Evolutionary conservation across 345 rosid genomes (phyloP).

Genomic region (Pistacia atlantica): DNA sequence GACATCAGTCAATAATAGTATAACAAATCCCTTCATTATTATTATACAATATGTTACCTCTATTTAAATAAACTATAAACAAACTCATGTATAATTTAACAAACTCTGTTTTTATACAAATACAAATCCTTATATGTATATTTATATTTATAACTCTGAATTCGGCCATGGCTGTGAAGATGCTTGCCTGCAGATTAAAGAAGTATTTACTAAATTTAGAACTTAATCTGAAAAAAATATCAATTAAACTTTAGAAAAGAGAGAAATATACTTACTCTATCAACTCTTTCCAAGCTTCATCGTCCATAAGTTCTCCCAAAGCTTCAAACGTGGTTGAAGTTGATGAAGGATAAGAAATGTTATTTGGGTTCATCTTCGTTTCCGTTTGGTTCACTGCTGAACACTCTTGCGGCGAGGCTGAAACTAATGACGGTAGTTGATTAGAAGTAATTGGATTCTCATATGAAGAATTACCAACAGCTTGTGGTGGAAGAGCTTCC

Average conservation of each 20-base stretch:
- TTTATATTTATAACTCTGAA: conserved; percentile 13
- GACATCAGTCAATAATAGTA: background rate
- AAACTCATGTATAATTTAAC: conserved; percentile 8
- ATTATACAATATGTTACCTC: conserved; percentile 7
- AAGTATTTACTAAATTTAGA: background rate
- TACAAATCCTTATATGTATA: background rate
- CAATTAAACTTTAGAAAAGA: background rate
- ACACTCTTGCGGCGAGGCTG: conserved; percentile 41
- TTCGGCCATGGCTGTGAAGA: conserved; percentile 53
- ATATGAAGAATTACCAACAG: conserved; percentile 16
- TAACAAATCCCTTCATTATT: background rate
- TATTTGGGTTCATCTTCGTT: conserved; percentile 26
- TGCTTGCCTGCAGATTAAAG: conserved; percentile 47
- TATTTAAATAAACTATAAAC: conserved; percentile 1
- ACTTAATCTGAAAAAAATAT: background rate
- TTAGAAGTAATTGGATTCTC: conserved; percentile 11
- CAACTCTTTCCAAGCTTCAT: conserved; percentile 62
- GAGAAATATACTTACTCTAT: conserved; percentile 46
- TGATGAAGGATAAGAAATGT: conserved; percentile 52
- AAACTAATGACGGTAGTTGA: conserved; percentile 47
- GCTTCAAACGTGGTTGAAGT: conserved; percentile 54
- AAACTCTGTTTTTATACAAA: background rate
- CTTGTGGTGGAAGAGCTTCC: conserved; percentile 25
- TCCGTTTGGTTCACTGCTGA: conserved; percentile 24
- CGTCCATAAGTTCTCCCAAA: conserved; percentile 51